These are phyloP conservation scores for Arabis alpina DNA, from an alignment of 345 rosid species.

Conservation along the genomic window DNA sequence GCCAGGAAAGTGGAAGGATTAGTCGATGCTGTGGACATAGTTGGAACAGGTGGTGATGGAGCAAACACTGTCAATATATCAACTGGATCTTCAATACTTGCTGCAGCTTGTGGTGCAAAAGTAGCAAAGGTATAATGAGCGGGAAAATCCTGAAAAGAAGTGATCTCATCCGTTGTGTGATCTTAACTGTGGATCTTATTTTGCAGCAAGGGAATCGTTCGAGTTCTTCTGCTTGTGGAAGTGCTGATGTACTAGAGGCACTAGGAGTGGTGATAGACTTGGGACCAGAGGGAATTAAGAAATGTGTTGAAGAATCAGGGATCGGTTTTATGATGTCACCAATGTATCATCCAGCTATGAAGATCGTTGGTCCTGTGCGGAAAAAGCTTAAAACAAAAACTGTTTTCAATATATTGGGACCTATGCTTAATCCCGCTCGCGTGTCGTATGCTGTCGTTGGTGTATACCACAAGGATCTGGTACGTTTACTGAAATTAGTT, in stretches of 20 bases:
- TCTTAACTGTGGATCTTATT: neutral
- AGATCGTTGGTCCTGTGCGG: constrained; percentile 82
- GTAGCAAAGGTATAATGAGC: constrained; percentile 75
- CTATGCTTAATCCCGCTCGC: constrained; percentile 86
- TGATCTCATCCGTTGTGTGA: no score
- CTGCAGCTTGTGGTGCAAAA: constrained; percentile 96
- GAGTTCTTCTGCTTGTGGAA: constrained; percentile 98
- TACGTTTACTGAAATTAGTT: constrained; percentile 39
- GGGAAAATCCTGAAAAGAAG: neutral
- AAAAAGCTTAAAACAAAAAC: constrained; percentile 85
- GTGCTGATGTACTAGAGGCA: constrained; percentile 92
- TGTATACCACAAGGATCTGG: constrained; percentile 77
- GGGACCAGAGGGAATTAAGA: constrained; percentile 75
- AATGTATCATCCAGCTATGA: constrained; percentile 90
- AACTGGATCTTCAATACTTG: constrained; percentile 89
- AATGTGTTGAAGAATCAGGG: constrained; percentile 84
- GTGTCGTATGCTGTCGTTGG: constrained; percentile 93
- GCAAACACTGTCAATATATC: constrained; percentile 95
- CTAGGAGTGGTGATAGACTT: constrained; percentile 77
- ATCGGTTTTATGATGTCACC: constrained; percentile 96
- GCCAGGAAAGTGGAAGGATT: constrained; percentile 82
- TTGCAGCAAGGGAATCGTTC: constrained; percentile 95
- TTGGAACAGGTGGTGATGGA: constrained; percentile 97
- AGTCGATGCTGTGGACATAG: constrained; percentile 77
- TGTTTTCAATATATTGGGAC: constrained; percentile 86